phyloP scores from a whole-genome alignment of 2,329 filamentous ascomycete genomes.

The Coniochaeta prunicola region DNA sequence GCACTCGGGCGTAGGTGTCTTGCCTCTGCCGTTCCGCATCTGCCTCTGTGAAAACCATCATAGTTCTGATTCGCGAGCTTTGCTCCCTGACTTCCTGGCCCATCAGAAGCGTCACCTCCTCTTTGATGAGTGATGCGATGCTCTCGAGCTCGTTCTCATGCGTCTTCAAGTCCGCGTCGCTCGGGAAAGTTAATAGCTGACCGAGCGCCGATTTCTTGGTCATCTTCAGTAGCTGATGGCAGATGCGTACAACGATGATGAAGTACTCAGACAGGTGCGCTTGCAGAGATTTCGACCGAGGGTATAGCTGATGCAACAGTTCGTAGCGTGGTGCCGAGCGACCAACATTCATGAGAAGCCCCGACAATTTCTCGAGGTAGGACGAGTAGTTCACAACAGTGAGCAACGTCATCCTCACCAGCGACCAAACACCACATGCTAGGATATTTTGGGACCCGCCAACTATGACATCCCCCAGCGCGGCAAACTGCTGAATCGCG shows the following conservation, averaged over 20 bases:
- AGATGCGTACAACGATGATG: conserved; percentile 29
- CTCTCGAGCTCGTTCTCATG: conserved; percentile 24
- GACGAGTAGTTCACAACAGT: conserved; percentile 24
- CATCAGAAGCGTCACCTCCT: conserved; percentile 22
- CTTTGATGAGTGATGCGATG: conserved; percentile 28
- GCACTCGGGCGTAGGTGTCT: conserved; percentile 12
- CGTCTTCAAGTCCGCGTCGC: conserved; percentile 21
- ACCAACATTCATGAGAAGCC: conserved; percentile 31
- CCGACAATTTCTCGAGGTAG: conserved; percentile 30
- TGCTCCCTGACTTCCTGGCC: conserved; percentile 15
- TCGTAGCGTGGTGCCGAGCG: conserved; percentile 31
- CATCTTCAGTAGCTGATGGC: conserved; percentile 24
- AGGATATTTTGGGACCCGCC: conserved; percentile 36
- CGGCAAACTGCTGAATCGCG: conserved; percentile 33
- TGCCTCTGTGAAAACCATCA: conserved; percentile 14
- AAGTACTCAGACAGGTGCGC: conserved; percentile 32
- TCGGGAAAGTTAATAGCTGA: conserved; percentile 22
- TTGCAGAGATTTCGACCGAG: conserved; percentile 26
- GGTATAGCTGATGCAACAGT: conserved; percentile 29
- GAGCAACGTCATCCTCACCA: conserved; percentile 32
- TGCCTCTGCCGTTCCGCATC: conserved; percentile 3
- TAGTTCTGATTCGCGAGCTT: conserved; percentile 13
- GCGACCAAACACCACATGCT: conserved; percentile 35
- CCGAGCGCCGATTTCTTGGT: conserved; percentile 22
- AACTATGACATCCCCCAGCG: conserved; percentile 31